Evolutionary conservation across 2,329 filamentous ascomycete genomes (phyloP).

Genomic region (Didymella glomerata): DNA sequence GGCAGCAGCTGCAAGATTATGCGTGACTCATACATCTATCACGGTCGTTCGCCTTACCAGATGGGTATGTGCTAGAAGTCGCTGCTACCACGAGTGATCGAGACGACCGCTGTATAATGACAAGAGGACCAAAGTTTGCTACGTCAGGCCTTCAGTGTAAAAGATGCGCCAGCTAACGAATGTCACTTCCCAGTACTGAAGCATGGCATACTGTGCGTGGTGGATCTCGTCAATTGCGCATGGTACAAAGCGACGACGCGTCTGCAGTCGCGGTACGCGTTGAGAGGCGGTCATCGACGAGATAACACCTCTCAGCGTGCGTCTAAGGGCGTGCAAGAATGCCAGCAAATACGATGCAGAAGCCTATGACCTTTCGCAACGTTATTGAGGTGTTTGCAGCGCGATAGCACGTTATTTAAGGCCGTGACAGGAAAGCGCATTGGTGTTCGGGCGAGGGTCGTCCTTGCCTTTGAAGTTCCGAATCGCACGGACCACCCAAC

Average conservation of each 20-base stretch:
- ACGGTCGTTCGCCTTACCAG: background rate
- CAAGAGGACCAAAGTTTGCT: background rate
- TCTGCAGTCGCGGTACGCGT: background rate
- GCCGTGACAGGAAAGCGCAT: background rate
- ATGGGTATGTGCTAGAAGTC: background rate
- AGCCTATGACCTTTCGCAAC: background rate
- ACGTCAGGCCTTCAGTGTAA: background rate
- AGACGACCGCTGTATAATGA: background rate
- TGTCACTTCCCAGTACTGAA: background rate
- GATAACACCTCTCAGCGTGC: background rate
- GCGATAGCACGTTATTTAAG: background rate
- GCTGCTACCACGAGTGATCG: background rate
- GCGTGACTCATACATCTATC: background rate
- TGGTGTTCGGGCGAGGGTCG: background rate
- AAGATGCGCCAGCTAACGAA: background rate
- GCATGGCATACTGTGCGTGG: background rate
- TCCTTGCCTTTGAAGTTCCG: slow-evolving; percentile 3
- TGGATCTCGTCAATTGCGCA: background rate
- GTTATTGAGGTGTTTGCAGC: background rate
- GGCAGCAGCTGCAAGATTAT: background rate
- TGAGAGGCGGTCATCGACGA: too few species aligned
- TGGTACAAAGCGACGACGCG: slow-evolving; percentile 5
- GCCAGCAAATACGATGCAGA: too few species aligned
- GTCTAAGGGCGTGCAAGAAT: background rate
- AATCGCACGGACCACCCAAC: slow-evolving; percentile 9